Conservation (phyloP, 129 eudicot genomes). For the Lactuca saligna region DNA sequence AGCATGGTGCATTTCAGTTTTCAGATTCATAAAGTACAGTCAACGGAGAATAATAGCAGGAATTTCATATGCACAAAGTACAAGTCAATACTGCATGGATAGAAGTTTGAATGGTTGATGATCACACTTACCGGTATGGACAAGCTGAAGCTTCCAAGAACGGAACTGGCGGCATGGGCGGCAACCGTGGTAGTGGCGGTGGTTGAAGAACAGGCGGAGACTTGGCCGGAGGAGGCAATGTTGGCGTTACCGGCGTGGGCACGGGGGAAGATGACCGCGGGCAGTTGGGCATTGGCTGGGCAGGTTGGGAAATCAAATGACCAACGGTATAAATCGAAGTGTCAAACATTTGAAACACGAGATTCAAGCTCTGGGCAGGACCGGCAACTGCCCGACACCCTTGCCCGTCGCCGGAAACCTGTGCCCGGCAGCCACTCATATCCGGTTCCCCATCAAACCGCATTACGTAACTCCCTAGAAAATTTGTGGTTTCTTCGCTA, state of each 20-base stretch:
- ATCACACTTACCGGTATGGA: conserved; percentile 54
- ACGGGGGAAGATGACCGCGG: conserved; percentile 44
- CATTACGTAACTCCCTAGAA: conserved; percentile 72
- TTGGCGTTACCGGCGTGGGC: conserved; percentile 34
- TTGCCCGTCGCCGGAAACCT: conserved; percentile 50
- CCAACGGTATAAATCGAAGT: conserved; percentile 58
- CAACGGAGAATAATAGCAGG: not conserved
- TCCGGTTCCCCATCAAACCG: conserved; percentile 74
- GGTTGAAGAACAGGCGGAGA: conserved; percentile 25
- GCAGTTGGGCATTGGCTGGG: conserved; percentile 80
- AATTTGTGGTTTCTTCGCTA: conserved; percentile 62
- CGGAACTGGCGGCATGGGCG: conserved; percentile 62
- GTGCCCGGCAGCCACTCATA: conserved; percentile 50
- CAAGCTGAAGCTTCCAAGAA: conserved; percentile 83
- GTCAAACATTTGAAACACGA: conserved; percentile 69
- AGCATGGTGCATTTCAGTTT: not conserved
- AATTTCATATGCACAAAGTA: not conserved
- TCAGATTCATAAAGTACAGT: not conserved
- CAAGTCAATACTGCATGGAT: not conserved
- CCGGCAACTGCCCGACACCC: conserved; percentile 76
- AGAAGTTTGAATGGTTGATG: not conserved
- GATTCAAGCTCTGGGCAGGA: conserved; percentile 48
- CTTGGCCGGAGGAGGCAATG: conserved; percentile 38
- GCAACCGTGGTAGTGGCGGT: conserved; percentile 43
- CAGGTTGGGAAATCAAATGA: conserved; percentile 82